These are phyloP conservation scores for Inonotus hispidus DNA, from an alignment of 1,284 basidiomycete genomes.

Conservation along the genomic window DNA sequence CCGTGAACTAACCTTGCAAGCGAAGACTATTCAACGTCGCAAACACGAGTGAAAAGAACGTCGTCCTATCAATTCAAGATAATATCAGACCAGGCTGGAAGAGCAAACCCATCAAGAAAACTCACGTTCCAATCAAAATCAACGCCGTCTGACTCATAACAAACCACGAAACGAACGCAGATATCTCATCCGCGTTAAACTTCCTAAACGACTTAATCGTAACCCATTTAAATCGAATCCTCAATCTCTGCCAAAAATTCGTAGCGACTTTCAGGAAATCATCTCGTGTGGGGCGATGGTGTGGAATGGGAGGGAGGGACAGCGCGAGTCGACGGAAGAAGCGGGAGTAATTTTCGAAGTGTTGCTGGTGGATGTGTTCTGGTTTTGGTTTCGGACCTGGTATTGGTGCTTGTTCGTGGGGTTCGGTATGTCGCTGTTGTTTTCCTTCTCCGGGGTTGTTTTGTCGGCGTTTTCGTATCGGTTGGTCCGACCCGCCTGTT, in stretches of 20 bases:
- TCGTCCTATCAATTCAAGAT: conserved; percentile 63
- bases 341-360: conserved; percentile 69
- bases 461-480: background rate
- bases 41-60: conserved; percentile 93
- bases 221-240: conserved; percentile 97
- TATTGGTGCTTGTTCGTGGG: background rate
- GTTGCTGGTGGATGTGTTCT: conserved; percentile 24
- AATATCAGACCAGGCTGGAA: conserved; percentile 1
- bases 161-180: conserved; percentile 94
- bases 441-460: background rate
- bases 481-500: background rate
- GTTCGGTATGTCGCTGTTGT: background rate
- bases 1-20: conserved; percentile 64
- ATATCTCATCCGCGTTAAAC: conserved; percentile 96
- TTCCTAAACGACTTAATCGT: conserved; percentile 93
- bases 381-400: too few species aligned
- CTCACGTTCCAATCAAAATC: conserved; percentile 92
- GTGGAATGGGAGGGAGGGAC: conserved; percentile 64
- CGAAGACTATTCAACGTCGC: conserved; percentile 85
- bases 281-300: conserved; percentile 75
- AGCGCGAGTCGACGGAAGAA: conserved; percentile 73
- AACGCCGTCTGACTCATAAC: conserved; percentile 91
- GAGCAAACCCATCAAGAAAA: too few species aligned
- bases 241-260: conserved; percentile 84
- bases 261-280: conserved; percentile 85